A percentile compares a stretch with the other conserved stretches of the same genome.
Conservation (phyloP, 1,139 yeast species). For the Suhomyces chickasaworum region DNA sequence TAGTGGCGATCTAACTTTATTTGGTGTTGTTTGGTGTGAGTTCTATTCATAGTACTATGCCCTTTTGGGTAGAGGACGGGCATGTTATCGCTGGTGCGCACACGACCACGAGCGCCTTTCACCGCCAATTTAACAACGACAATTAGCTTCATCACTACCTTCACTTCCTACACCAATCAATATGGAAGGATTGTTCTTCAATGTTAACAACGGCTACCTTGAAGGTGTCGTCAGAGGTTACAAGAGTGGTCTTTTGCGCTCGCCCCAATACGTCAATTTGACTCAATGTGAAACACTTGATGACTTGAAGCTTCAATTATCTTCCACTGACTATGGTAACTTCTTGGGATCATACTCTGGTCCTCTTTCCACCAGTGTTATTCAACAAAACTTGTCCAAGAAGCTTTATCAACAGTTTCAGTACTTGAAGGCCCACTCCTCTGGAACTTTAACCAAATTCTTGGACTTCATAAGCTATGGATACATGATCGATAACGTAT, state of each 20-base stretch:
- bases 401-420: slow-evolving; percentile 83
- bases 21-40: too few species aligned
- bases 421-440: slow-evolving; percentile 81
- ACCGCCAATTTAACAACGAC: slow-evolving; percentile 7
- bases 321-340: slow-evolving; percentile 95
- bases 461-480: slow-evolving; percentile 93
- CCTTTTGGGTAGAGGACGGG: background rate
- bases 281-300: slow-evolving; percentile 96
- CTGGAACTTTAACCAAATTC: slow-evolving; percentile 76
- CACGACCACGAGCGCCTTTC: slow-evolving; percentile 8
- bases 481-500: slow-evolving; percentile 97
- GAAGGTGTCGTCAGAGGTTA: slow-evolving; percentile 96
- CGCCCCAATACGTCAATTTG: slow-evolving; percentile 82
- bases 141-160: slow-evolving; percentile 4
- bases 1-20: too few species aligned
- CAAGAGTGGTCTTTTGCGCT: slow-evolving; percentile 76
- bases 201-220: slow-evolving; percentile 83
- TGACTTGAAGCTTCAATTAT: slow-evolving; percentile 88
- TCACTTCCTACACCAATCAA: slow-evolving; percentile 4
- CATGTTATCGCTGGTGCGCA: slow-evolving; percentile 1
- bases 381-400: slow-evolving; percentile 75
- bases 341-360: slow-evolving; percentile 81
- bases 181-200: slow-evolving; percentile 89
- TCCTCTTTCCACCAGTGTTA: slow-evolving; percentile 77
- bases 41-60: background rate